Evolutionary conservation across 176 grass and related monocot genomes (phyloP).

Genomic region (Tillandsia fasciculata): DNA sequence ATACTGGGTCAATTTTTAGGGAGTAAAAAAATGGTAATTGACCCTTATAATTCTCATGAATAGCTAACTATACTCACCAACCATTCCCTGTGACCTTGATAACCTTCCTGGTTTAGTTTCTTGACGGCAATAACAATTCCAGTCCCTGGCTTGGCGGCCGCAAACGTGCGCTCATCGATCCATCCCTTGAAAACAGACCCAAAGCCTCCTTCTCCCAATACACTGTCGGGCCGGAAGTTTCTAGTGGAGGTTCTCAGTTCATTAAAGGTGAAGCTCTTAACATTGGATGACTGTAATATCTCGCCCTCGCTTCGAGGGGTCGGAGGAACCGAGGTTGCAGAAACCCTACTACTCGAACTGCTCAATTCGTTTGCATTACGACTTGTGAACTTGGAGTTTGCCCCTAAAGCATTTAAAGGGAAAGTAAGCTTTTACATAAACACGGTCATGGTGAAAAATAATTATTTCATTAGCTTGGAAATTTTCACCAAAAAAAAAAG

Average conservation of each 20-base stretch:
- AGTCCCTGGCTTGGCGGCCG: constrained; percentile 44
- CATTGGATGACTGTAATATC: constrained; percentile 55
- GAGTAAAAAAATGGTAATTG: neutral
- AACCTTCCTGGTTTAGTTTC: constrained; percentile 66
- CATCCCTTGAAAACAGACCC: constrained; percentile 74
- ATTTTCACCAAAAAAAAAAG: neutral
- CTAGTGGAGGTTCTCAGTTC: constrained; percentile 60
- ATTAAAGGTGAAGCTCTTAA: constrained; percentile 53
- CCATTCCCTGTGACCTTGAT: constrained; percentile 71
- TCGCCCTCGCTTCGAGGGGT: constrained; percentile 50
- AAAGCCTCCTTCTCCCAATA: constrained; percentile 63
- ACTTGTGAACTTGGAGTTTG: constrained; percentile 22
- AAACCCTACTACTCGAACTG: constrained; percentile 37
- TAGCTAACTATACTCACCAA: constrained; percentile 32
- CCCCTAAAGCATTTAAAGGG: constrained; percentile 16
- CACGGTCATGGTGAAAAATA: neutral
- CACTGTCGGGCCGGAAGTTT: constrained; percentile 60
- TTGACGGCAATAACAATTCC: constrained; percentile 81
- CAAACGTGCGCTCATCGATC: constrained; percentile 60
- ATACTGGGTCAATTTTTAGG: neutral
- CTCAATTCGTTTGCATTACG: constrained; percentile 27
- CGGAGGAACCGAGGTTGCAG: constrained; percentile 22
- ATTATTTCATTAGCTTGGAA: neutral
- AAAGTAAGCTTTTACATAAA: neutral
- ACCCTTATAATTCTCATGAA: neutral